Conservation (phyloP, 164 flowering plant species). For the Berberis vulgaris region DNA sequence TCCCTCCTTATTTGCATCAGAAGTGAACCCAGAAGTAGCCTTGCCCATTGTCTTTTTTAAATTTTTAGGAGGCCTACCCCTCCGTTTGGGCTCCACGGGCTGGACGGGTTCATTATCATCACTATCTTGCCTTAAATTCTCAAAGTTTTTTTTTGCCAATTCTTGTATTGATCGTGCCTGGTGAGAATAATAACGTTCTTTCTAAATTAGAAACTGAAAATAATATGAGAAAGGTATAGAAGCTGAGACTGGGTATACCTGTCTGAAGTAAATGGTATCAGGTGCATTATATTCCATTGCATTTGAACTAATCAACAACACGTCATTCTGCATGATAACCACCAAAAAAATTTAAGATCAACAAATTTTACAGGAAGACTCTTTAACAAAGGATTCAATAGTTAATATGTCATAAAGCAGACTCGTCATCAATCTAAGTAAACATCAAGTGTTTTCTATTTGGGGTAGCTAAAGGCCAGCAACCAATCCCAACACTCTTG, state of each 20-base stretch:
- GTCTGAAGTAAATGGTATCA: slow-evolving; percentile 79
- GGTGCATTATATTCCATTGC: slow-evolving; percentile 92
- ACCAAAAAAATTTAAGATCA: neutral
- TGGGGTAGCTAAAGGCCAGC: too few relatives aligned
- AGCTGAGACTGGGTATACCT: slow-evolving; percentile 35
- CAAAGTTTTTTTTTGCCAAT: slow-evolving; percentile 76
- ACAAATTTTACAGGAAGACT: neutral
- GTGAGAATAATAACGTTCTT: neutral
- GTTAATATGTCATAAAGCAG: too few relatives aligned
- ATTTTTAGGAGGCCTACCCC: slow-evolving; percentile 63
- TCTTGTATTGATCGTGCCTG: slow-evolving; percentile 91
- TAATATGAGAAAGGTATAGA: neutral
- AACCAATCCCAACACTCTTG: too few relatives aligned
- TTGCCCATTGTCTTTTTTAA: slow-evolving; percentile 33
- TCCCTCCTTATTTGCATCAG: slow-evolving; percentile 45
- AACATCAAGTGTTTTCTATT: too few relatives aligned
- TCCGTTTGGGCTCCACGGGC: slow-evolving; percentile 29
- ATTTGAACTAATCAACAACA: slow-evolving; percentile 72
- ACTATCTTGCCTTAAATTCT: slow-evolving; percentile 72
- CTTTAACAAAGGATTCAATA: too few relatives aligned
- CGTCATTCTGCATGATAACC: slow-evolving; percentile 58
- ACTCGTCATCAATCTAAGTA: too few relatives aligned
- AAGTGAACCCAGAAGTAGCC: slow-evolving; percentile 40
- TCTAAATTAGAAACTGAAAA: neutral
- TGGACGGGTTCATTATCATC: slow-evolving; percentile 36